Conservation (phyloP, 441 rosid genomes). For the Populus hybrid region DNA sequence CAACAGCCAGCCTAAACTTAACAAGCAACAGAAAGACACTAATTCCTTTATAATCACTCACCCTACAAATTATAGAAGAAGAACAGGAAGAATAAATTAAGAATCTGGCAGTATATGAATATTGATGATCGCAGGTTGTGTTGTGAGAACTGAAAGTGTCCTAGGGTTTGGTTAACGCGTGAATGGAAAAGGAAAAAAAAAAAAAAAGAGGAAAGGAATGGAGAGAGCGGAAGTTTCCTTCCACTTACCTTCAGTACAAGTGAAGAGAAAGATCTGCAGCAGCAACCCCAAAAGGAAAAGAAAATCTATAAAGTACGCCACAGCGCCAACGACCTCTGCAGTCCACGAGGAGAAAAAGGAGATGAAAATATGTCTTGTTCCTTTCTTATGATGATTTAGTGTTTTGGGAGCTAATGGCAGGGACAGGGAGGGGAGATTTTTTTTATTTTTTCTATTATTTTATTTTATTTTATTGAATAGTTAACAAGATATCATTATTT, state of each 20-base stretch:
- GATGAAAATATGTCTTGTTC: not conserved
- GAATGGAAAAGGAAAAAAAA: not conserved
- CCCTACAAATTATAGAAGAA: not conserved
- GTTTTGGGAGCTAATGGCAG: not conserved
- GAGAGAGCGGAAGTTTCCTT: not conserved
- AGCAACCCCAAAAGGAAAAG: not conserved
- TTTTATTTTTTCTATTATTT: no score
- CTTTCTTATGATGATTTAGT: not conserved
- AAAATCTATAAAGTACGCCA: not conserved
- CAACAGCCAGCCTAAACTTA: not conserved
- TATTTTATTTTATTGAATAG: no score
- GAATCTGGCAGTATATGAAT: not conserved
- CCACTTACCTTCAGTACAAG: not conserved
- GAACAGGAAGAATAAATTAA: not conserved
- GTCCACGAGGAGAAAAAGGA: not conserved
- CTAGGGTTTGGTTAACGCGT: not conserved
- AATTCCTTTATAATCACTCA: not conserved
- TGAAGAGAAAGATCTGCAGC: constrained; percentile 7
- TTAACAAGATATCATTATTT: no score
- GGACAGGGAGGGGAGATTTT: not conserved
- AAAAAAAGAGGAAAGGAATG: not conserved
- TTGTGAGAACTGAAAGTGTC: not conserved
- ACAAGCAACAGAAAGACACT: not conserved
- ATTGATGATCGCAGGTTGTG: not conserved
- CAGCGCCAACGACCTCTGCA: not conserved